phyloP scores from a whole-genome alignment of 2,329 filamentous ascomycete species.

The Trichoderma sp. region DNA sequence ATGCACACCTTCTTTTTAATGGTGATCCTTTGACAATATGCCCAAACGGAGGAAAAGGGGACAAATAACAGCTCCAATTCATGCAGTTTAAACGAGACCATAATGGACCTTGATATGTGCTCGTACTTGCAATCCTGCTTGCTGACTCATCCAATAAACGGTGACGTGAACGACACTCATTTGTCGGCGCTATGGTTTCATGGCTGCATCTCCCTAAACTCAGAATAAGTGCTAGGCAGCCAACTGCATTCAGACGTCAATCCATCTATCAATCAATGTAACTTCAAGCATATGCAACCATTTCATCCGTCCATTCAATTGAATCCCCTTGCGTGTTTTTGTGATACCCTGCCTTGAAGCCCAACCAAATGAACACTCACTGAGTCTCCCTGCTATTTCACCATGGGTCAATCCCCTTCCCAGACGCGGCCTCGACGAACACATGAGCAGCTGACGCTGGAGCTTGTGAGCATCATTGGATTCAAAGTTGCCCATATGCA shows the following conservation, averaged over 20 bases:
- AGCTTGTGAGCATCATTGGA: slow-evolving; percentile 43
- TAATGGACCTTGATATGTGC: neutral
- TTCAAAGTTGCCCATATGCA: neutral
- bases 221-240: neutral
- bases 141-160: neutral
- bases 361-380: neutral
- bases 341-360: slow-evolving; percentile 7
- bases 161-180: neutral
- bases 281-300: neutral
- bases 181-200: neutral
- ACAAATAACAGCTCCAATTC: neutral
- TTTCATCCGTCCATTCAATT: neutral
- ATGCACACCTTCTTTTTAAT: neutral
- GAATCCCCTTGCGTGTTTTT: neutral
- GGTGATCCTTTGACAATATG: neutral
- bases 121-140: neutral
- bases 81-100: neutral
- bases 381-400: slow-evolving; percentile 24
- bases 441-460: slow-evolving; percentile 49
- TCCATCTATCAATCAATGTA: neutral
- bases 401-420: slow-evolving; percentile 54
- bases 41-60: neutral
- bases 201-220: neutral
- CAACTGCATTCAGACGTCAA: neutral
- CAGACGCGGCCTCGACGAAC: slow-evolving; percentile 45